phyloP scores from a whole-genome alignment of 768 basidiomycete species.

The Suillus ampliporus region DNA sequence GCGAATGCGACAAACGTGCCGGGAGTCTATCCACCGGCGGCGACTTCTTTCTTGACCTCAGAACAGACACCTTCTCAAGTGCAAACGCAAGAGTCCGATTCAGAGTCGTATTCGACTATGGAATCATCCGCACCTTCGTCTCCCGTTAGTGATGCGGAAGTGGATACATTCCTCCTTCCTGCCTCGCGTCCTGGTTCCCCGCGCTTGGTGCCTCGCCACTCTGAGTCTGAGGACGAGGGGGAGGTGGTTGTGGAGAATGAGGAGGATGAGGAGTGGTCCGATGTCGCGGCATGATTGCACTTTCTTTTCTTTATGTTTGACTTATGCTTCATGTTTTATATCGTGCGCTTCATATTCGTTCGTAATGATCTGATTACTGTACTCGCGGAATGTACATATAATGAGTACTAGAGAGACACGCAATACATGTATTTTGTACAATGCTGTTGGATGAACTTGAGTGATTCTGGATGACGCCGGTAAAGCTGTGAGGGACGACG shows the following conservation, averaged over 20 bases:
- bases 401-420: background rate
- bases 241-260: slow-evolving; percentile 26
- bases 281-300: slow-evolving; percentile 38
- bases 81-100: background rate
- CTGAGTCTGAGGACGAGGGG: slow-evolving; percentile 4
- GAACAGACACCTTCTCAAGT: background rate
- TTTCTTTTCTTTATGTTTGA: background rate
- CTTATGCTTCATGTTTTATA: background rate
- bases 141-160: background rate
- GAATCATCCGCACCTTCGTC: background rate
- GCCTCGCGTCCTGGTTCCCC: slow-evolving; percentile 13
- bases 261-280: slow-evolving; percentile 39
- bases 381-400: background rate
- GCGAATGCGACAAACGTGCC: background rate
- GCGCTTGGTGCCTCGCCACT: slow-evolving; percentile 13
- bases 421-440: too few species aligned
- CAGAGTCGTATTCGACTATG: background rate
- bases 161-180: slow-evolving; percentile 34
- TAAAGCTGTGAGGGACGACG: too few species aligned
- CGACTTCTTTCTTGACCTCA: slow-evolving; percentile 4
- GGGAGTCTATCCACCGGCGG: background rate
- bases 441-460: background rate
- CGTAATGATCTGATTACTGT: background rate
- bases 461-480: background rate
- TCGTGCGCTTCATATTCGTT: background rate